Base-by-base conservation (phyloP, 495 filamentous ascomycete species). In the Pseudomonodictys pantanalensis region DNA sequence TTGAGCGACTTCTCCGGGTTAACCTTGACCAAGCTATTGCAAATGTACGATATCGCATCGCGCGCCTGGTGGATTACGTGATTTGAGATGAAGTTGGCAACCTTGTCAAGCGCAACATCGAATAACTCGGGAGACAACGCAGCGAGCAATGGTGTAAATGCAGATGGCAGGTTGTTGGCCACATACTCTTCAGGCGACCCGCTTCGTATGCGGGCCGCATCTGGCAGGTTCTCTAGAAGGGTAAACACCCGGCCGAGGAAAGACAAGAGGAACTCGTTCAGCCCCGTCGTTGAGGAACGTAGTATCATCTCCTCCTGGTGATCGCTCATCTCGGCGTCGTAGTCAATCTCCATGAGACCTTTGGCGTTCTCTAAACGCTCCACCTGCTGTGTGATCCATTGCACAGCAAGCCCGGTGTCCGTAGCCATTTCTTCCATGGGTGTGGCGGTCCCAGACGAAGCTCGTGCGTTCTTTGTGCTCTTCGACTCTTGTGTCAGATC, bases 11-110 rank as follows among this genome's bases (percentile, higher is more conserved):
- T 96, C 67, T 90, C 85, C 0, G 93, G 93, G 64, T 92, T 89
- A 63, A 92, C 86, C 73, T 97, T 97, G 81, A 92, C 95, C 18
- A 97, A 77, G 0, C 87, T 86, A 70, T 96, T 97, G 79, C 91
- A 95, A 39, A 97, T 96, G 78, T 96, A 99, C 1, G 93, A 93
- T 90, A 97, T 96, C 17, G 95, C 93, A 78, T 99, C 93, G 59
- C 93, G 80, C 35, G 93, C 92, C 72, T 97, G 93, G 66, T 99
- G 92, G 22, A 97, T 92, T 35, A 97, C 95, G 77, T 99, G 95
- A 61, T 88, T 88, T 20, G 86, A 85, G n/a, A 97, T 87, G 68
- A 97, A 97, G 52, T 90, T 81, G 2, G 90, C 88, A 51, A 99
- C 85, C 74, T 97, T 97, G 46, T 92, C 84, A 51, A 97, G 73